phyloP scores from a whole-genome alignment of 2,329 filamentous ascomycete species.

The Colletotrichum liriopes region DNA sequence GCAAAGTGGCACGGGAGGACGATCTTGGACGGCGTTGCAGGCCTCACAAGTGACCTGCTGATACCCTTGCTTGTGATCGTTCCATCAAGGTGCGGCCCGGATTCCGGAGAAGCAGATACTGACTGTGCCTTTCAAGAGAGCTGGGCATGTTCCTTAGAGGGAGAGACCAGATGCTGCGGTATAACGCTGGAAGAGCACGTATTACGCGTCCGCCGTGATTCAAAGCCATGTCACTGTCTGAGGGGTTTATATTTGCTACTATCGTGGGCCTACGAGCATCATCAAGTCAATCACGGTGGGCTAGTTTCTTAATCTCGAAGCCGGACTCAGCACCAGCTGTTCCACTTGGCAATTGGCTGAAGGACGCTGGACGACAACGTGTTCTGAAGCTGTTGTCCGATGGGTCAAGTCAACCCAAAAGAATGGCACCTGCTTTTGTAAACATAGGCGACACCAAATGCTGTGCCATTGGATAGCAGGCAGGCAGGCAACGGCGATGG shows the following conservation, averaged over 20 bases:
- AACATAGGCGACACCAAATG: not conserved
- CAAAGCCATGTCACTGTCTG: not conserved
- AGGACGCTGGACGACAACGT: not conserved
- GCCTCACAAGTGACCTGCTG: not conserved
- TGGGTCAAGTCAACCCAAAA: not conserved
- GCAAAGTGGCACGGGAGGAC: not conserved
- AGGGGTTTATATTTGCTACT: no score
- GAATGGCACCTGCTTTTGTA: not conserved
- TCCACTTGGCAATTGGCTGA: not conserved
- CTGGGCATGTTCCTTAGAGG: not conserved
- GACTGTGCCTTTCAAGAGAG: not conserved
- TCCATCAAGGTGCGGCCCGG: not conserved
- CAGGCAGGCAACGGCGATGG: not conserved
- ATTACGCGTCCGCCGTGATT: not conserved
- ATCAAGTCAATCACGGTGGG: not conserved
- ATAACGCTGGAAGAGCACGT: not conserved
- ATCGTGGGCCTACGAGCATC: not conserved
- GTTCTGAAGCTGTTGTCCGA: not conserved
- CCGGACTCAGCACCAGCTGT: not conserved
- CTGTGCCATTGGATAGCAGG: not conserved
- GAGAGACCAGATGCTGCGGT: not conserved
- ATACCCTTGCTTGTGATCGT: not conserved
- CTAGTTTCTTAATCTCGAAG: not conserved
- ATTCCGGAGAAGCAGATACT: not conserved
- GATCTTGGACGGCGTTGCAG: constrained; percentile 3